Evolutionary conservation across 306 rosid species (phyloP).

Genomic region (Cicer chorassanicum): DNA sequence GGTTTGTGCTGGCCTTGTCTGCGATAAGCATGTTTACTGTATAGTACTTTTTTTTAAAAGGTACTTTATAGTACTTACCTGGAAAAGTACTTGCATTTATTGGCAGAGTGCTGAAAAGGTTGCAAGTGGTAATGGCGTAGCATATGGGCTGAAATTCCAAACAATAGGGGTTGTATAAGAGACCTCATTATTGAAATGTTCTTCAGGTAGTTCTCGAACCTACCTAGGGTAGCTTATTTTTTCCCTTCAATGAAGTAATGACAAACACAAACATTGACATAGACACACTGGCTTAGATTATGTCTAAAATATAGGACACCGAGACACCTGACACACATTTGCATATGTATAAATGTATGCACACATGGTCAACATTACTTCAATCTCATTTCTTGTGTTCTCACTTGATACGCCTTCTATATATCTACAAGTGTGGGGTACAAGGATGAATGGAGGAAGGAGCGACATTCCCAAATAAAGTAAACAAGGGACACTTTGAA

Average conservation of each 20-base stretch:
- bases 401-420: no score
- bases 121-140: no score
- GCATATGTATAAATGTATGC: not conserved
- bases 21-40: no score
- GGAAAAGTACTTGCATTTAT: no score
- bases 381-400: not conserved
- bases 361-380: not conserved
- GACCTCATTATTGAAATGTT: no score
- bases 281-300: not conserved
- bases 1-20: no score
- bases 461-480: not conserved
- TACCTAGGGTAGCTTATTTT: slow-evolving; percentile 7
- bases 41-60: no score
- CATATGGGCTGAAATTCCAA: no score
- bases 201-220: not conserved
- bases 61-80: no score
- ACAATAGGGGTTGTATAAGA: no score
- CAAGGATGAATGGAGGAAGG: not conserved
- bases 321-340: not conserved
- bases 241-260: not conserved
- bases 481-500: not conserved
- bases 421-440: not conserved
- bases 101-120: no score
- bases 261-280: not conserved
- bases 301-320: not conserved